Base-by-base conservation (phyloP, 805 yeast genomes). In the Yueomyces sp. region DNA sequence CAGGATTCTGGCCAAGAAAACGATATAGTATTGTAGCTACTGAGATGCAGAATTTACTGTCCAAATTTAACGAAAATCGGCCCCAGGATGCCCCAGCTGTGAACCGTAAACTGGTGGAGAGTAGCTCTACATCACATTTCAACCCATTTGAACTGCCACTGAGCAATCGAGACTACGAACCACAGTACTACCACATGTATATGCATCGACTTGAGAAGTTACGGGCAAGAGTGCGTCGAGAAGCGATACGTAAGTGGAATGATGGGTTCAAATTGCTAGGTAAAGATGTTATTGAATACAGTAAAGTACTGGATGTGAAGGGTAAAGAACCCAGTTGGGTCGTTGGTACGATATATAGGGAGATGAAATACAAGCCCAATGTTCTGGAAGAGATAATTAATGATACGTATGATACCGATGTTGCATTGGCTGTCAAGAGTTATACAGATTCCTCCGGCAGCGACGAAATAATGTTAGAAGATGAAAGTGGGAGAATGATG, bases 401-500 rank as follows among this genome's bases (percentile, higher is more conserved):
- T 42, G 72, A 68, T 40, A 73, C 67, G 2, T 63, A 48, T 56
- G 26, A 34, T 34, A 34, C n/a, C 26, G n/a, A 34, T 9, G 6
- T 9, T 30, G 9, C 33, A 30, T 6, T 9, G 9, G 50, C 52
- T 55, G 69, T 57, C 45, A 60, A 42, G 53, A 65, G 76, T 30
- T 81, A 81, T 47, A 64, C 70, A 6, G 81, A 76, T 50, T 73
- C 77, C 0, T 70, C 65, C 31, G 64, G 65, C 4, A 59, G 74
- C 12, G 85, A 80, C 54, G 74, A 70, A 49, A 55, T 84, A 29
- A 77, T 79, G 80, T 59, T 92, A 34, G 97, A 92, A 60, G 98
- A 92, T 62, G 96, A 87, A 54, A 78, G 87, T 44, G 98, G 98
- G 3, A 69, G 98, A 42, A 80, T 94, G 5, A 59, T 77, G 32